Percentiles rank a stretch among this genome's conserved stretches.
These are phyloP conservation scores for Sarcomyxa edulis DNA, from an alignment of 768 basidiomycete species.

Conservation along the genomic window DNA sequence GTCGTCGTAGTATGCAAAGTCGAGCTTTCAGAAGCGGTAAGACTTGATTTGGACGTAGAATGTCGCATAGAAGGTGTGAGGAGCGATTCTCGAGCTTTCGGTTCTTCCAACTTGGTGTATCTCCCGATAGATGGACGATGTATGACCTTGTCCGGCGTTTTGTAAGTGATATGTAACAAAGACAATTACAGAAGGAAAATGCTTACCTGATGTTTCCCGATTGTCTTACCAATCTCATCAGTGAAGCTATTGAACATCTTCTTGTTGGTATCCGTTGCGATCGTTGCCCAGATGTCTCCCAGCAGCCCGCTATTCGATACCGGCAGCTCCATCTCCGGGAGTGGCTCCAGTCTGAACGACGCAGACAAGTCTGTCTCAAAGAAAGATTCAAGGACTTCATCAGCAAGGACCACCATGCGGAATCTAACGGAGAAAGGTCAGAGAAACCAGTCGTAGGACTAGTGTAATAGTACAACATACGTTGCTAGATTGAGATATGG, in stretches of 20 bases:
- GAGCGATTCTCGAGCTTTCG: conserved; percentile 82
- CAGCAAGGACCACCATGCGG: conserved; percentile 97
- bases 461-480: conserved; percentile 35
- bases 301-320: conserved; percentile 55
- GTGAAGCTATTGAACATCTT: conserved; percentile 91
- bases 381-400: conserved; percentile 94
- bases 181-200: neutral
- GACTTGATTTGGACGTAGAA: conserved; percentile 50
- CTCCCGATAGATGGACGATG: conserved; percentile 84
- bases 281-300: conserved; percentile 85
- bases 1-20: conserved; percentile 21
- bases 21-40: conserved; percentile 27
- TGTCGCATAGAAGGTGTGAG: conserved; percentile 66
- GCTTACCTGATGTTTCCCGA: conserved; percentile 85
- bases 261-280: conserved; percentile 89
- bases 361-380: conserved; percentile 89
- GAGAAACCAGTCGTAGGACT: neutral
- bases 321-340: conserved; percentile 64
- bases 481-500: conserved; percentile 92
- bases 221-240: conserved; percentile 91
- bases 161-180: neutral
- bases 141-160: conserved; percentile 58
- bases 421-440: conserved; percentile 54
- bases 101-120: conserved; percentile 78
- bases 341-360: conserved; percentile 77